Evolutionary conservation across 2,329 filamentous ascomycete species (phyloP).

Genomic region (Colletotrichum neosansevieriae): DNA sequence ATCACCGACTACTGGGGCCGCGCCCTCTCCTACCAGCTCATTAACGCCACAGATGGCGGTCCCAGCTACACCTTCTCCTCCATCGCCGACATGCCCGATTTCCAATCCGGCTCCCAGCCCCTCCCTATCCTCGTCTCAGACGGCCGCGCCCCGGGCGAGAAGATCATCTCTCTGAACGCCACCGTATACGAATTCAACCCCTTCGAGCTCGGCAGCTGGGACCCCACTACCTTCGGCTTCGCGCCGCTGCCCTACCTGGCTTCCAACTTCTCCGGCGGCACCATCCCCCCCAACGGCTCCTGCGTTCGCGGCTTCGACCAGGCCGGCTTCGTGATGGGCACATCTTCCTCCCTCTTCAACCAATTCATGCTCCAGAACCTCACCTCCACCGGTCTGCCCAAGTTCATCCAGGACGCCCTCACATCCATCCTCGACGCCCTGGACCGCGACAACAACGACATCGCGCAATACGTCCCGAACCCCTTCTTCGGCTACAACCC

Average conservation of each 20-base stretch:
- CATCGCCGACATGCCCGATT: constrained; percentile 55
- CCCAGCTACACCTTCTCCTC: constrained; percentile 86
- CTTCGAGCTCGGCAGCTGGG: constrained; percentile 75
- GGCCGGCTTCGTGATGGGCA: constrained; percentile 84
- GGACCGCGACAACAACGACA: constrained; percentile 76
- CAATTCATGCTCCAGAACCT: constrained; percentile 74
- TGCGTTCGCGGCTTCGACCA: constrained; percentile 79
- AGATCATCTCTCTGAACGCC: constrained; percentile 63
- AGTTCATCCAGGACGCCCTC: constrained; percentile 58
- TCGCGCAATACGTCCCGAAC: constrained; percentile 77
- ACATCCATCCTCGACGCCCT: constrained; percentile 64
- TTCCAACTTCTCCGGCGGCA: constrained; percentile 67
- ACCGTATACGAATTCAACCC: constrained; percentile 75
- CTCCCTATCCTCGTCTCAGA: constrained; percentile 65
- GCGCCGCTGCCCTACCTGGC: constrained; percentile 70
- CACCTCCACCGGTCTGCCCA: constrained; percentile 44
- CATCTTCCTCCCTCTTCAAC: constrained; percentile 86
- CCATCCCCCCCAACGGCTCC: constrained; percentile 54
- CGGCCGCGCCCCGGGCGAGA: constrained; percentile 58
- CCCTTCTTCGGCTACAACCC: constrained; percentile 65
- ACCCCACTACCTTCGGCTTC: constrained; percentile 70
- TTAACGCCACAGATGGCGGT: constrained; percentile 81
- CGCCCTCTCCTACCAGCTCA: constrained; percentile 86
- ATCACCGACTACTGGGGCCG: constrained; percentile 93
- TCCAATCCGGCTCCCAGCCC: constrained; percentile 57